phyloP scores from a whole-genome alignment of 495 filamentous ascomycete species.

The Penicillium waksmanii region DNA sequence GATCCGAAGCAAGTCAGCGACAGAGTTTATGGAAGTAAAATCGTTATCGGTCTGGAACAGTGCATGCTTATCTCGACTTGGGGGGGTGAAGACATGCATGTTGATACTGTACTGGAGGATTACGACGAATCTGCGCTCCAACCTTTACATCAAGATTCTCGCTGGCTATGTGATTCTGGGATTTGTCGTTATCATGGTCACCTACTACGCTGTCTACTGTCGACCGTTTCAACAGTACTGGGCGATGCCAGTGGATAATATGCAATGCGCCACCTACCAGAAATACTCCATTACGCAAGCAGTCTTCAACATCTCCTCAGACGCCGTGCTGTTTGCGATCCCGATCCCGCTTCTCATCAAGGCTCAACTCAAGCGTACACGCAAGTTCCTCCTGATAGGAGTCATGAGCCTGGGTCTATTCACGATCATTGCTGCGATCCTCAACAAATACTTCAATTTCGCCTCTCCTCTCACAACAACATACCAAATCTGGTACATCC shows the following conservation, averaged over 20 bases:
- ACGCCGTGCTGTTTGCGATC: constrained; percentile 62
- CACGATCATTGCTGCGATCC: constrained; percentile 62
- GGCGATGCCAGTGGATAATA: constrained; percentile 49
- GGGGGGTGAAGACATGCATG: constrained; percentile 56
- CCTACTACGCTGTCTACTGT: constrained; percentile 69
- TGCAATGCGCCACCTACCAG: constrained; percentile 41
- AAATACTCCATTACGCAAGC: constrained; percentile 67
- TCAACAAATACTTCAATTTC: constrained; percentile 72
- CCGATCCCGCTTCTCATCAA: constrained; percentile 62
- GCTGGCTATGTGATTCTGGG: constrained; percentile 55
- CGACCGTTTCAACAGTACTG: constrained; percentile 64
- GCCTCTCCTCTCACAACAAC: constrained; percentile 53
- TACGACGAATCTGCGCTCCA: constrained; percentile 42
- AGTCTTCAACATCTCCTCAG: constrained; percentile 69
- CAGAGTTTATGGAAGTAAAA: constrained; percentile 54
- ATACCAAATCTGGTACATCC: constrained; percentile 64
- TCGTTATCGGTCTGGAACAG: constrained; percentile 56
- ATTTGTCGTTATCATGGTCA: constrained; percentile 62
- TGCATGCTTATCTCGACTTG: constrained; percentile 56
- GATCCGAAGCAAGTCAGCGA: constrained; percentile 45
- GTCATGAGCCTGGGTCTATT: constrained; percentile 62
- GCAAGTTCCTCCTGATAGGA: constrained; percentile 56
- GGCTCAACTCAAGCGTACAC: constrained; percentile 50
- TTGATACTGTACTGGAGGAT: constrained; percentile 52
- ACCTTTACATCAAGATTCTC: constrained; percentile 56